A percentile compares a stretch with the other conserved stretches of the same genome.
Conservation (phyloP, 306 rosid species). For the Pyrus communis region DNA sequence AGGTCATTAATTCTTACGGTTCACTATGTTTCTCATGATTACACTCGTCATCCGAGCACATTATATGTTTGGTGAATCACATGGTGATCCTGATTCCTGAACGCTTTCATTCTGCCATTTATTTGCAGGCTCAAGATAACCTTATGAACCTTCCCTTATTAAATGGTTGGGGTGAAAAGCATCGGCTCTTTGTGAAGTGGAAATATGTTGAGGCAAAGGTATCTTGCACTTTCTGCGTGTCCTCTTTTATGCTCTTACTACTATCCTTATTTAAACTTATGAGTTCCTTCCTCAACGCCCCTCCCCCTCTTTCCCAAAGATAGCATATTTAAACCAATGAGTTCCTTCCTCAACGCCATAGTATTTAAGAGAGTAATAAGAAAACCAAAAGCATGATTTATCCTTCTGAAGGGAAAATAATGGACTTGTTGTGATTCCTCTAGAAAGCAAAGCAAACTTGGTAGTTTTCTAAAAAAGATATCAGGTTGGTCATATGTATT, state of each 20-base stretch:
- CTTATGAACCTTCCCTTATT: conserved; percentile 82
- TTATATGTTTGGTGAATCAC: neutral
- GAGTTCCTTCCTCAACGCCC: neutral
- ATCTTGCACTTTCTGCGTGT: neutral
- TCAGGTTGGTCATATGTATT: neutral
- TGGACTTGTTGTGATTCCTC: neutral
- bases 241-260: neutral
- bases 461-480: neutral
- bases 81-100: neutral
- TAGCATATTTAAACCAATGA: no score
- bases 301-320: no score
- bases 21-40: neutral
- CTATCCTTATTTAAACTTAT: neutral
- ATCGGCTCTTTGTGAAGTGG: conserved; percentile 75
- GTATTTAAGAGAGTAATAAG: neutral
- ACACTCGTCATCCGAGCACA: neutral
- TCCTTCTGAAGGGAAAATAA: neutral
- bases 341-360: neutral
- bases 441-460: neutral
- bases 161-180: conserved; percentile 99
- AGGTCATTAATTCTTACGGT: neutral
- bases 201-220: conserved; percentile 90
- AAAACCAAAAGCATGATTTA: neutral
- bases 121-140: conserved; percentile 92
- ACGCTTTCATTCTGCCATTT: conserved; percentile 1